phyloP scores from a whole-genome alignment of 1,284 basidiomycete species.

The Melanopsichium pennsylvanicum region DNA sequence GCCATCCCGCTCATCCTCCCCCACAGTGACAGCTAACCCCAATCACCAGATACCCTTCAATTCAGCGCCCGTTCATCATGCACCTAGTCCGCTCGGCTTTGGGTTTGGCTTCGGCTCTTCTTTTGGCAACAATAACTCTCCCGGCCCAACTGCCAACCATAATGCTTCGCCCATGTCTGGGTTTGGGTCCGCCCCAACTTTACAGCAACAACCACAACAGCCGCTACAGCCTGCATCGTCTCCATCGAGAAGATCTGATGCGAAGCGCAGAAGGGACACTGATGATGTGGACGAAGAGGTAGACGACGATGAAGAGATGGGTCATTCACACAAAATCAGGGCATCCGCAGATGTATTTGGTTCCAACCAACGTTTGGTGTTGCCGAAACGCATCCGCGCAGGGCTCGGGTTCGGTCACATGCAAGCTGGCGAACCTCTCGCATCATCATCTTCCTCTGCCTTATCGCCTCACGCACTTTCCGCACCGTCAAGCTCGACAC shows the following conservation, averaged over 20 bases:
- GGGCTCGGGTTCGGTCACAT: conserved; percentile 45
- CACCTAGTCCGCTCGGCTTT: conserved; percentile 49
- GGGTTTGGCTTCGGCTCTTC: conserved; percentile 55
- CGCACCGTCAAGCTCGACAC: neutral
- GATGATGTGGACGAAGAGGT: conserved; percentile 32
- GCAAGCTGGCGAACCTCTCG: conserved; percentile 17
- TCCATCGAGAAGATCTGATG: conserved; percentile 31
- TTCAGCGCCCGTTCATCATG: conserved; percentile 49
- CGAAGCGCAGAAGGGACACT: conserved; percentile 42
- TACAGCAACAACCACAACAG: neutral
- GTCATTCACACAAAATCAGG: too few relatives aligned
- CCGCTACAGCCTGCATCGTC: conserved; percentile 2
- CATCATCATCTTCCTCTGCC: conserved; percentile 8
- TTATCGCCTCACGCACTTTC: neutral
- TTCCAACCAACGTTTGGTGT: conserved; percentile 22
- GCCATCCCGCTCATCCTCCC: conserved; percentile 41
- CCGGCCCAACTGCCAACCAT: conserved; percentile 12
- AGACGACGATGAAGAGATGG: conserved; percentile 48
- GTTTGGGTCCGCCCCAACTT: conserved; percentile 10
- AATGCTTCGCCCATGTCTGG: conserved; percentile 21
- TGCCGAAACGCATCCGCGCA: conserved; percentile 50
- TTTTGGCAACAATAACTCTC: conserved; percentile 40
- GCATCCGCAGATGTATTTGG: too few relatives aligned
- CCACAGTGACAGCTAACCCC: conserved; percentile 28
- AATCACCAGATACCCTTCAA: conserved; percentile 54